Base-by-base conservation (phyloP, 371 early-diverging fungal species). In the Mucor circinelloides region DNA sequence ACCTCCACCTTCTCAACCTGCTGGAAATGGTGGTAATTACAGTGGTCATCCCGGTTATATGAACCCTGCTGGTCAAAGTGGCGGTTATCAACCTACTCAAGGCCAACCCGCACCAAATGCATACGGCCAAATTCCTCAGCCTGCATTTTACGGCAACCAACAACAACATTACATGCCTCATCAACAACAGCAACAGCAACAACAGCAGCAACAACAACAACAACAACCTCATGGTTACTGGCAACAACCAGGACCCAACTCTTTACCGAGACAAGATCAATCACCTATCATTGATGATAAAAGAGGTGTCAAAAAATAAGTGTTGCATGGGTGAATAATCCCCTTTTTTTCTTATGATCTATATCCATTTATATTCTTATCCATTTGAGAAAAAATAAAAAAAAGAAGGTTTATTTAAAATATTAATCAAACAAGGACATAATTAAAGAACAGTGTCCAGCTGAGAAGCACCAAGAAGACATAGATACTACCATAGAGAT, bases 401-500 rank as follows among this genome's bases (percentile, higher is more conserved):
- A 63, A 36, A 21, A 56, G 32, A 40, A 60, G 40, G 40, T 17
- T n/a, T 17, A 25, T 28, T 40, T 31, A 61, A 31, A 32, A 48
- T 32, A 6, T 8, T 40, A 27, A 61, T 61, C 10, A 61, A 61
- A 2, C 30, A 44, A 48, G 48, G 9, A 67, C 42, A 61, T 76
- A 83, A 10, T 61, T 62, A 57, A 75, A 70, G 69, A 89, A 89
- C 28, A 89, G 63, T 6, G 79, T 58, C 87, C 87, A 87, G 48
- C 87, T 86, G 7, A 70, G 25, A n/a, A 73, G 68, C 25, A 81
- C 76, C 38, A 82, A 27, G 1, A 36, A 34, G 1, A 76, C 64
- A 44, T 79, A 83, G 17, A 80, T 65, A 12, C 75, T 75, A 23
- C 82, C 82, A 65, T 87, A 87, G 19, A 86, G 23, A 68, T 76